phyloP scores from a whole-genome alignment of 164 flowering plant species.

The Magnolia kwangsiensis region DNA sequence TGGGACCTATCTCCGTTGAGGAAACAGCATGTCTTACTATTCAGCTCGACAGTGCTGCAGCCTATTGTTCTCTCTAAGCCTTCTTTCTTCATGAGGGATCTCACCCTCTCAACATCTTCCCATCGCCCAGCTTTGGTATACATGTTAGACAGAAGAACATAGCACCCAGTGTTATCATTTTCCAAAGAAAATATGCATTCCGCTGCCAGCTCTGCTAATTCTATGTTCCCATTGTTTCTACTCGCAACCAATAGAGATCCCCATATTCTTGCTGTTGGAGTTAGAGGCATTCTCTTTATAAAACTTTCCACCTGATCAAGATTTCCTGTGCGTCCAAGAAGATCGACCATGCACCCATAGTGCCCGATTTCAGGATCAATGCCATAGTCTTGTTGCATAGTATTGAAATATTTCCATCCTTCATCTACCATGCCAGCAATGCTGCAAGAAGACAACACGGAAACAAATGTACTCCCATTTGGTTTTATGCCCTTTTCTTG shows the following conservation, averaged over 20 bases:
- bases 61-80: slow-evolving; percentile 41
- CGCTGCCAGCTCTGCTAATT: slow-evolving; percentile 52
- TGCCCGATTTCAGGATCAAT: slow-evolving; percentile 66
- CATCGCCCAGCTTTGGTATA: slow-evolving; percentile 61
- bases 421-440: slow-evolving; percentile 52
- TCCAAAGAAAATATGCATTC: slow-evolving; percentile 35
- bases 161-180: slow-evolving; percentile 65
- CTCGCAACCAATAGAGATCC: slow-evolving; percentile 61
- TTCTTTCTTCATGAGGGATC: slow-evolving; percentile 35
- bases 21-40: slow-evolving; percentile 34
- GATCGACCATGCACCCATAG: slow-evolving; percentile 67
- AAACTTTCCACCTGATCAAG: slow-evolving; percentile 38
- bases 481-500: slow-evolving; percentile 35
- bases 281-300: slow-evolving; percentile 49
- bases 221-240: slow-evolving; percentile 41
- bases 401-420: slow-evolving; percentile 53
- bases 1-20: slow-evolving; percentile 41
- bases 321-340: slow-evolving; percentile 52
- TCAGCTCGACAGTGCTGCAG: slow-evolving; percentile 36
- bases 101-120: slow-evolving; percentile 56
- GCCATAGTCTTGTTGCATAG: slow-evolving; percentile 43
- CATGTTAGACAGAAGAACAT: slow-evolving; percentile 59
- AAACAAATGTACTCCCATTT: slow-evolving; percentile 60
- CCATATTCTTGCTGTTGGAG: slow-evolving; percentile 64
- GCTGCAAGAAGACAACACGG: slow-evolving; percentile 59